Base-by-base conservation (phyloP, 768 basidiomycete genomes). In the Suillus hirtellus region DNA sequence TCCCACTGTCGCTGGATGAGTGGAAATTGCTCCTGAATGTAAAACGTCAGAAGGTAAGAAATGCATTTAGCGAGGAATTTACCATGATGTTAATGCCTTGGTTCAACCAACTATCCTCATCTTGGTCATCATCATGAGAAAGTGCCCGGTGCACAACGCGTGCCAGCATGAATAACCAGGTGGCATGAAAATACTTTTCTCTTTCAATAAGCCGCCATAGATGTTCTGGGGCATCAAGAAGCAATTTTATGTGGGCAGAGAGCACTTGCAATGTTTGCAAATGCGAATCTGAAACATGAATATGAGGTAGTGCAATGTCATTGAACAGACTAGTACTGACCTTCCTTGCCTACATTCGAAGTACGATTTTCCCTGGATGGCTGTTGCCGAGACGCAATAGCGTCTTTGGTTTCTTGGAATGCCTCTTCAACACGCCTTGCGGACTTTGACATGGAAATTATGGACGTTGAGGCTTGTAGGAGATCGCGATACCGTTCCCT, bases 1-100 rank as follows among this genome's bases (percentile, higher is more conserved):
- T 96, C 96, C 96, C 95, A 98, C 75, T 98, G 96, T 42, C 93
- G 88, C 67, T 94, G 90, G 3, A 94, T 86, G 5, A 98, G 79
- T 34, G 95, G 93, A 67, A 96, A 90, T 75, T 95, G 92, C 54
- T 86, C 85, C 94, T 95, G 70, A 17, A 53, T 46, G 1, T 9
- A 31, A n/a, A 34, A 59, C 42, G 44, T 62, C 43, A 47, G 5
- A 47, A 49, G 11, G 17, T 15, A 35, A 52, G 66, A 44, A 66
- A 40, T 8, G 34, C 21, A 52, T 24, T 38, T 31, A n/a, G 27
- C 31, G 10, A 15, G 34, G 14, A 44, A 64, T 84, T 56, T 69
- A 91, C 90, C 71, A 81, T 60, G 21, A 92, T 82, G 70, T 88
- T 83, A 38, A 93, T 81, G 0, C 88, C 86, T 64, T 85, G 82